Evolutionary conservation across 1,284 basidiomycete genomes (phyloP).

Genomic region (Ceratobasidium sp.): DNA sequence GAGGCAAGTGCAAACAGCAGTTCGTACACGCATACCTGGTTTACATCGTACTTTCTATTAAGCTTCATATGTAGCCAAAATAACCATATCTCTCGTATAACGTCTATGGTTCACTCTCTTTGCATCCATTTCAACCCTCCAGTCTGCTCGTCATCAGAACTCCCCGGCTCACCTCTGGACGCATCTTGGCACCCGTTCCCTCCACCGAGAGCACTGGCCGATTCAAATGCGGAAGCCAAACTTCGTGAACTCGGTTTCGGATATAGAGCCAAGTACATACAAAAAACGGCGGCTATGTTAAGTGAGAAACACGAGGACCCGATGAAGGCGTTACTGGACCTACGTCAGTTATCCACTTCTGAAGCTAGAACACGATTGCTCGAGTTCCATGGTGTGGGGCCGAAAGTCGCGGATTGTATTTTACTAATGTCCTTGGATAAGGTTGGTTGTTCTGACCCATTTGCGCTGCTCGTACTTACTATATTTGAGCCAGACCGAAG

Average conservation of each 20-base stretch:
- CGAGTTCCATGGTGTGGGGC: slow-evolving; percentile 86
- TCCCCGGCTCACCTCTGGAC: slow-evolving; percentile 49
- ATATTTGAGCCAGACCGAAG: slow-evolving; percentile 58
- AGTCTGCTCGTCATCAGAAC: slow-evolving; percentile 55
- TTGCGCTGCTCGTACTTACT: slow-evolving; percentile 12
- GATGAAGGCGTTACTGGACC: slow-evolving; percentile 64
- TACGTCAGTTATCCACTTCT: slow-evolving; percentile 61
- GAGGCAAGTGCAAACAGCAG: slow-evolving; percentile 65
- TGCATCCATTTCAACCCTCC: slow-evolving; percentile 73
- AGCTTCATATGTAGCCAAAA: slow-evolving; percentile 99
- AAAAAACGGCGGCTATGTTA: slow-evolving; percentile 80
- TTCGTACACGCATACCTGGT: neutral
- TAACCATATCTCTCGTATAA: slow-evolving; percentile 92
- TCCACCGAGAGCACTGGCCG: slow-evolving; percentile 68
- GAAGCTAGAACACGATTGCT: slow-evolving; percentile 77
- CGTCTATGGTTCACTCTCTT: slow-evolving; percentile 81
- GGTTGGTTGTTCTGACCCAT: slow-evolving; percentile 53
- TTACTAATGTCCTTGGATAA: slow-evolving; percentile 95
- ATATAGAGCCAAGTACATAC: slow-evolving; percentile 90
- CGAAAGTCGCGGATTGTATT: slow-evolving; percentile 95
- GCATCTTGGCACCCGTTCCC: slow-evolving; percentile 83
- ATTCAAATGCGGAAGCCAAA: slow-evolving; percentile 63
- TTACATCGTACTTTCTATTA: slow-evolving; percentile 4
- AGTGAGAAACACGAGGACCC: slow-evolving; percentile 55
- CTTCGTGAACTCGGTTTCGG: slow-evolving; percentile 91